Evolutionary conservation across 148 eudicot genomes (phyloP), one percentile per base, ranked within the genome.

Genomic region (Heliosperma pusillum): DNA sequence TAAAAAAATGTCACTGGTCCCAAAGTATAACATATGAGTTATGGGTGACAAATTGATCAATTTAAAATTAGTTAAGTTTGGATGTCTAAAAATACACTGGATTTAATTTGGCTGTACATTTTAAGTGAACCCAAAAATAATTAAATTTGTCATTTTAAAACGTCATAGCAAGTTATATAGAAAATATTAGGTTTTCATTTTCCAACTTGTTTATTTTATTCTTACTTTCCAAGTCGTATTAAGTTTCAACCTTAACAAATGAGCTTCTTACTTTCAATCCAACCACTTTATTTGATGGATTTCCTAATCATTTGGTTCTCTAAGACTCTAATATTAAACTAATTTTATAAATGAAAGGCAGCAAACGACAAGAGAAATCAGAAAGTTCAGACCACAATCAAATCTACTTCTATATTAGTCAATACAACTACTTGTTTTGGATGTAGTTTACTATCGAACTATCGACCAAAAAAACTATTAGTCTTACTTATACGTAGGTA

Each of bases 301-400:
- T 68, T 44, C 0, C n/a, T 50, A 70, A 70, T 70, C 36, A 70
- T 70, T 70, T 50, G 58, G 60, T 70, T 70, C 73, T 70, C 17
- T 70, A 40, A 70, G 44, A 68, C 73, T 70, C 17, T 70, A 40
- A 70, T 44, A 68, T 21, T 25, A 2, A 12, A 69, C 5, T 47
- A 69, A 47, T 47, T 45, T 44, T 26, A 66, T 61, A 29, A 44
- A 26, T 50, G 6, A 70, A 70, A 70, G 73, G 73, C 60, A 70
- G 60, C 73, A 47, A 70, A 70, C 73, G 73, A 70, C 73, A 70
- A 70, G 73, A 70, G 53, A 13, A 70, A 50, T 21, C 57, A 13
- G 3, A 47, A 36, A 36, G 42, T 36, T 36, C 1, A 1, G 3
- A 47, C 13, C 53, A 24, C 59, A 47, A 70, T 70, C 73, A 69